phyloP scores from a whole-genome alignment of 2,329 filamentous ascomycete genomes.

The Microascus cirrosus region DNA sequence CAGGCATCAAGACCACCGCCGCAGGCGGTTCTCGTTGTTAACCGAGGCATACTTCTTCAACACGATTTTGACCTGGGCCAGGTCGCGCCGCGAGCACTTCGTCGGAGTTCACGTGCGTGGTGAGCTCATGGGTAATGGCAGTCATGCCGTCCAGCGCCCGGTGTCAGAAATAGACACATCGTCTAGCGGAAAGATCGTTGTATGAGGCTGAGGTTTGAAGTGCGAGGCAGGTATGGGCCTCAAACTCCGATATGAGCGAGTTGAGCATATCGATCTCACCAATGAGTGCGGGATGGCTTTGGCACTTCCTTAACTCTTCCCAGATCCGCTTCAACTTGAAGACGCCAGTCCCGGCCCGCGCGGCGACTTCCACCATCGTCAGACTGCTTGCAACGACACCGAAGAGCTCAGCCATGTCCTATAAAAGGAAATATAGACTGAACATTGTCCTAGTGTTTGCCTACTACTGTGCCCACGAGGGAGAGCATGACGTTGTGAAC shows the following conservation, averaged over 20 bases:
- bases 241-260: not conserved
- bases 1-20: not conserved
- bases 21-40: not conserved
- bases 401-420: not conserved
- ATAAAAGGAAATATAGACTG: not conserved
- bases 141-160: not conserved
- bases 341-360: not conserved
- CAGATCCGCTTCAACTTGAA: not conserved
- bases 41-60: not conserved
- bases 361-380: not conserved
- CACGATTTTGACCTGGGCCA: not conserved
- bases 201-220: not conserved
- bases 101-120: not conserved
- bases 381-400: not conserved
- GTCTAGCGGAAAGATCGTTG: not conserved
- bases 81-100: not conserved
- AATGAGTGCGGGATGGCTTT: not conserved
- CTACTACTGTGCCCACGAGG: too few species aligned
- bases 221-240: not conserved
- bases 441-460: too few species aligned
- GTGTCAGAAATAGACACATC: not conserved
- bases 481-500: not conserved
- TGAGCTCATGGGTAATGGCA: not conserved
- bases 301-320: not conserved
- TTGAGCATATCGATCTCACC: not conserved